These are phyloP conservation scores for slime mould (Dictyostelium discoideum) DNA, from an alignment of 78 protist genomes.

Conservation along the genomic window dicty_2.7 NC_007088.5:6352001-6352500, in stretches of 20 bases:
- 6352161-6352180: neutral
- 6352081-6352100: slow-evolving; percentile 42
- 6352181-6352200: slow-evolving; percentile 35
- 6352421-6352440: neutral
- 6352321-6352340: slow-evolving; percentile 57
- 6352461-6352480: slow-evolving; percentile 43
- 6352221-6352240: slow-evolving; percentile 68
- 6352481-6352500: neutral
- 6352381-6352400: slow-evolving; percentile 27
- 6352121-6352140: slow-evolving; percentile 13
- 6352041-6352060: neutral
- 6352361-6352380: slow-evolving; percentile 54
- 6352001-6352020: neutral
- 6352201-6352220: slow-evolving; percentile 69
- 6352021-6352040: no score
- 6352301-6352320: neutral
- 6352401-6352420: slow-evolving; percentile 75
- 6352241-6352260: slow-evolving; percentile 42
- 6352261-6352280: slow-evolving; percentile 13
- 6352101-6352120: slow-evolving; percentile 34
- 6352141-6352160: neutral
- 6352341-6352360: slow-evolving; percentile 79
- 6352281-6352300: slow-evolving; percentile 1
- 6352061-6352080: neutral
- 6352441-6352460: neutral